Evolutionary conservation across 257 asterid species (phyloP).

Genomic region (Solanum ahanhuiri): DNA sequence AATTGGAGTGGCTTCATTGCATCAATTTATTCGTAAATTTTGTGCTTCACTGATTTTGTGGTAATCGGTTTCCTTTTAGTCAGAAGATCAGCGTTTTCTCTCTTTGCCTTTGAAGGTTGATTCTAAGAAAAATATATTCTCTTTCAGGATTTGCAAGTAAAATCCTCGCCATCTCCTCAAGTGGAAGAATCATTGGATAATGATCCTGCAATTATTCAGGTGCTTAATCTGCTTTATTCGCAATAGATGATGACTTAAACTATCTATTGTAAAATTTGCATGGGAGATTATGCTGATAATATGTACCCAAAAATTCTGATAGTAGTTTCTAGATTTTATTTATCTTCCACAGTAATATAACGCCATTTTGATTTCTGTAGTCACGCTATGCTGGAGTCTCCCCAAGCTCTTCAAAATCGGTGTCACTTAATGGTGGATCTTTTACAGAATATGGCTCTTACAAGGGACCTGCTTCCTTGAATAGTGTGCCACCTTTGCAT

Average conservation of each 20-base stretch:
- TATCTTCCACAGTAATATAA: not conserved
- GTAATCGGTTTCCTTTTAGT: not conserved
- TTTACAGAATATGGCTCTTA: constrained; percentile 21
- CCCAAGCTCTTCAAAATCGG: constrained; percentile 27
- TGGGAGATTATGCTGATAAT: not conserved
- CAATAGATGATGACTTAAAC: not conserved
- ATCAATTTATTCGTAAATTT: not conserved
- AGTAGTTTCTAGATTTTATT: not conserved
- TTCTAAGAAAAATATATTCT: not conserved
- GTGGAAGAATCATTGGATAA: constrained; percentile 38
- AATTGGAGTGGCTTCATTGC: not conserved
- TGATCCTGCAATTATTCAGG: constrained; percentile 84
- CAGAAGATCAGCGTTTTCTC: not conserved
- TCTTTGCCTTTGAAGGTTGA: not conserved
- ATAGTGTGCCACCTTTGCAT: constrained; percentile 22
- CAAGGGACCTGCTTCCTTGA: constrained; percentile 25
- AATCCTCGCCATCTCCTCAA: constrained; percentile 38
- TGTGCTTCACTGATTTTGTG: not conserved
- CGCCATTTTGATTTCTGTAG: constrained; percentile 17
- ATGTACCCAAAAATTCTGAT: not conserved
- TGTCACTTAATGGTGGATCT: constrained; percentile 30
- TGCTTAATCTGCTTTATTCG: constrained; percentile 7
- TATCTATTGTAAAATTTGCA: not conserved
- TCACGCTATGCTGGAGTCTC: constrained; percentile 29
- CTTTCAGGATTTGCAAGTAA: constrained; percentile 66